Conservation (phyloP, 345 rosid species). For the Atalantia buxifolia region DNA sequence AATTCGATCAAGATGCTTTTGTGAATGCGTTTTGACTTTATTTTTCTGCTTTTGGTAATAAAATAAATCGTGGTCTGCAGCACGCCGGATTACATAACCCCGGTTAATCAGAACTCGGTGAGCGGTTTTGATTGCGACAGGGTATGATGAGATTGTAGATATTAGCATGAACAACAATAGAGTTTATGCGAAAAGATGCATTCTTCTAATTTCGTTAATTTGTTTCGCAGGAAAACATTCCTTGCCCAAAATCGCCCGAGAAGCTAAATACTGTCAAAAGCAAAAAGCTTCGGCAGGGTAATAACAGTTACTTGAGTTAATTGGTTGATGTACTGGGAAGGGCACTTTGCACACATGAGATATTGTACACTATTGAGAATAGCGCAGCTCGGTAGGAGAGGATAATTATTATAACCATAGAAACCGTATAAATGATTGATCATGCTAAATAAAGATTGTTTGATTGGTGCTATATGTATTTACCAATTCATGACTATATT, state of each 20-base stretch:
- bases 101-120: constrained; percentile 69
- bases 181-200: neutral
- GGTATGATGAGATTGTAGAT: constrained; percentile 33
- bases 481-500: neutral
- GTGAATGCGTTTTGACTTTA: neutral
- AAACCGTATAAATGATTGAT: neutral
- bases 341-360: neutral
- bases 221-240: constrained; percentile 56
- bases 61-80: constrained; percentile 37
- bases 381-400: neutral
- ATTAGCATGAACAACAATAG: neutral
- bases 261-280: constrained; percentile 55
- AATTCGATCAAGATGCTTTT: neutral
- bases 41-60: neutral
- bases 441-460: neutral
- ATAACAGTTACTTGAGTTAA: constrained; percentile 3
- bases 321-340: neutral
- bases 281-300: constrained; percentile 63
- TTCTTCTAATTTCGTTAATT: neutral
- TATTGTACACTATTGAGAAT: neutral
- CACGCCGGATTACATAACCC: constrained; percentile 95
- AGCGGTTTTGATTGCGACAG: constrained; percentile 54
- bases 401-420: neutral
- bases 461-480: neutral
- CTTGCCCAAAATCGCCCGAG: constrained; percentile 93